Base-by-base conservation (phyloP, 495 filamentous ascomycete genomes). In the Tuber microsphaerosporum region DNA sequence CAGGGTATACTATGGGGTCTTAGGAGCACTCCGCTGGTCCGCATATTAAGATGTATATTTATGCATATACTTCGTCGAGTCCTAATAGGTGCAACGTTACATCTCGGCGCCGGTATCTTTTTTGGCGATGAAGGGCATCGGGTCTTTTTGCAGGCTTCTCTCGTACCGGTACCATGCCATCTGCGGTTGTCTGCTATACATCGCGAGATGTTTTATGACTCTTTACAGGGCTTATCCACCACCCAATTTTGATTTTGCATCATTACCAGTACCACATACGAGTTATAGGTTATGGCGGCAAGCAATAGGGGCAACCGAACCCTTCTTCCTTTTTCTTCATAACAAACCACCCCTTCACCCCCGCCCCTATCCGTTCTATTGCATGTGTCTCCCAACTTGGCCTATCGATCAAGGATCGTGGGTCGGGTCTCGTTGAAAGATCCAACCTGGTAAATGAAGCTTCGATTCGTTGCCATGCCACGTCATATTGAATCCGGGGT, bases 361-460 rank as follows among this genome's bases (percentile, higher is more conserved):
- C 56, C 12, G 31, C 56, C n/a, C 31, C 56, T 65, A 65, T 65
- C 56, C 56, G 56, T 65, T 65, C 56, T 65, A 65, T 65, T 65
- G 56, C 56, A 65, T 65, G 56, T 34, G 68, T 45, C 70, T 71
- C 75, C 17, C 34, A 72, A 46, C 37, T 73, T 26, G 69, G 72
- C 61, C 65, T 79, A 73, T 37, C 77, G 77, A 79, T 79, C 77
- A 79, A 41, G 75, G 77, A 79, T 79, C 77, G 76, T 75, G 69
- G 39, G 70, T 78, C 41, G 76, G 72, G 78, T 75, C 77, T 75
- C 26, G 70, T 79, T 45, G 73, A 31, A 75, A 72, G 73, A 71
- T 75, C 74, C 70, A 79, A 79, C 70, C 56, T 31, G 70, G 70
- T 79, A 72, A 79, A 72, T 56, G 75, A 71, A 71, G n/a, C 56